Evolutionary conservation across 495 filamentous ascomycete species (phyloP), one percentile per base, ranked within the genome.

Genomic region (Penicillium desertorum): DNA sequence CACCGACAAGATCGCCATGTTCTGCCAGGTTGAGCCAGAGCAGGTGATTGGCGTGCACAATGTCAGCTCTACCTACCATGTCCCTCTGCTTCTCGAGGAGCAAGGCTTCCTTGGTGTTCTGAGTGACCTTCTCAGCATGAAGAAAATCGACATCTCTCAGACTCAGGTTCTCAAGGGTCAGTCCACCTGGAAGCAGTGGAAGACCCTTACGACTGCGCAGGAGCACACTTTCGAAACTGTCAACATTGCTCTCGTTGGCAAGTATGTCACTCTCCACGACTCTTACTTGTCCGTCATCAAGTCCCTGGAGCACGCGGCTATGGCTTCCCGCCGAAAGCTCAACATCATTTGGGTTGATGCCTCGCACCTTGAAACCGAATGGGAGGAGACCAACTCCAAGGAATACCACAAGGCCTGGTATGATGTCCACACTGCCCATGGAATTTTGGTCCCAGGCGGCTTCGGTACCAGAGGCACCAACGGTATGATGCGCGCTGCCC

Each of bases 331-430:
- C 41, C 84, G 84, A 53, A 94, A 93, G 66, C 79, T 98, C 17
- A 81, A 92, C 49, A 71, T 97, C 34, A 76, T 87, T 47, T 93
- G 86, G 86, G 87, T 98, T 22, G 90, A 96, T 63, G 83, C 93
- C 2, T 83, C 87, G 62, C 82, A 93, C 56, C 83, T 98, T 9
- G 94, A 98, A 73, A 74, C 81, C 5, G 70, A 74, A 17, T 83
- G 74, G 27, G 71, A 77, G 47, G 63, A 74, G 7, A 75, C 63
- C 3, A 82, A 87, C 36, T 89, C 91, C 1, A 83, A 85, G 10
- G 85, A 86, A 46, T 96, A 83, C 73, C 87, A 95, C 76, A 90
- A 91, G 62, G 94, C 94, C 3, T 97, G 94, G 94, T 84, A 90
- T 65, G 75, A 79, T 32, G 76, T 96, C 42, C 85, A 81, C 73